Conservation (phyloP, 1,284 basidiomycete genomes). For the Phaffia rhodozyma region DNA sequence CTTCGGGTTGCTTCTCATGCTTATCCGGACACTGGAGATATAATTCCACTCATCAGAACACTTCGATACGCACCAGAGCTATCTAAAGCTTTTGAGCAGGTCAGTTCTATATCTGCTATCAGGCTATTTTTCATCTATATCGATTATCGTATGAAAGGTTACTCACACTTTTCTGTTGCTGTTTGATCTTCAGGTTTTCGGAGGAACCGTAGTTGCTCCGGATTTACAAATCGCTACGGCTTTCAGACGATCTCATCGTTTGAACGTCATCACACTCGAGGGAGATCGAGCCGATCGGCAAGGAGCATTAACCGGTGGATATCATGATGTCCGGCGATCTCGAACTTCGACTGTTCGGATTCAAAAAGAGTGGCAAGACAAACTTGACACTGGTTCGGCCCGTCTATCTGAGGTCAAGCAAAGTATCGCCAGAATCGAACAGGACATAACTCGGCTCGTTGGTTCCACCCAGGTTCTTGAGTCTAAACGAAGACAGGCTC, state of each 20-base stretch:
- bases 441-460: constrained; percentile 66
- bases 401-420: constrained; percentile 61
- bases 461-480: constrained; percentile 62
- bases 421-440: constrained; percentile 60
- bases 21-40: constrained; percentile 70
- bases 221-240: constrained; percentile 85
- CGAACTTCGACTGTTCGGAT: constrained; percentile 76
- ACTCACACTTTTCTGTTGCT: not conserved
- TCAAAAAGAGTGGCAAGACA: constrained; percentile 63
- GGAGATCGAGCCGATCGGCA: constrained; percentile 97
- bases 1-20: constrained; percentile 57
- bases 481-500: constrained; percentile 57
- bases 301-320: constrained; percentile 90
- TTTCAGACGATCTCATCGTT: constrained; percentile 84
- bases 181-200: constrained; percentile 56
- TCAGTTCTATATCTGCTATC: constrained; percentile 15
- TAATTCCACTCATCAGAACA: constrained; percentile 74
- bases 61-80: constrained; percentile 62
- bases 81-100: constrained; percentile 78
- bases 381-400: constrained; percentile 54
- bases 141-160: not conserved
- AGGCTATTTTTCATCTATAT: not conserved
- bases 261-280: constrained; percentile 94
- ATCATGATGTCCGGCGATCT: constrained; percentile 80
- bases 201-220: constrained; percentile 88